phyloP scores from a whole-genome alignment of 306 rosid genomes.

The Glycine latifolia region DNA sequence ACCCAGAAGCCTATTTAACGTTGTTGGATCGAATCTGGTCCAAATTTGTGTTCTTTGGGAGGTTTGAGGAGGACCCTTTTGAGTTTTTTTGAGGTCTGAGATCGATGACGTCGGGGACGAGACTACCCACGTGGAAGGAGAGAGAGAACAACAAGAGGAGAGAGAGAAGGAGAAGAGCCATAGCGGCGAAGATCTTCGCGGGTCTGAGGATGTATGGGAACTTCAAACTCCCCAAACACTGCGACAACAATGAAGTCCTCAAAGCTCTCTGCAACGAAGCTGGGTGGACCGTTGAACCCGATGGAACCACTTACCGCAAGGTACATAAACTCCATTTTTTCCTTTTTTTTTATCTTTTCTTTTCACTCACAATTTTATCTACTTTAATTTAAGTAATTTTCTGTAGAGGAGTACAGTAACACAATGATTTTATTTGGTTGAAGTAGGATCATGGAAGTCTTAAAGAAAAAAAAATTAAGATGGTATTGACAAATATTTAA shows the following conservation, averaged over 20 bases:
- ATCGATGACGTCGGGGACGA: slow-evolving; percentile 74
- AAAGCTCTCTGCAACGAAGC: slow-evolving; percentile 94
- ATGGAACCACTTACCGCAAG: slow-evolving; percentile 96
- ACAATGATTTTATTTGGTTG: too few species aligned
- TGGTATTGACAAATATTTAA: neutral
- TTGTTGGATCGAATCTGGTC: neutral
- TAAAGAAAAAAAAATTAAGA: neutral
- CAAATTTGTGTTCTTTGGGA: slow-evolving; percentile 21
- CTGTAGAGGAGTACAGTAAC: too few species aligned
- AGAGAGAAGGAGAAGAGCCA: slow-evolving; percentile 94
- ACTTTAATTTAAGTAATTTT: too few species aligned
- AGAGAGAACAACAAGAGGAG: slow-evolving; percentile 95
- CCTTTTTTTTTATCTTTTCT: neutral
- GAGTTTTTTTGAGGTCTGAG: too few species aligned
- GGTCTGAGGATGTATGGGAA: slow-evolving; percentile 94
- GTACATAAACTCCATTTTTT: slow-evolving; percentile 44
- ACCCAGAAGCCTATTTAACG: neutral
- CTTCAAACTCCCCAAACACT: slow-evolving; percentile 91
- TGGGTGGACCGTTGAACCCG: slow-evolving; percentile 93
- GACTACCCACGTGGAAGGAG: slow-evolving; percentile 96
- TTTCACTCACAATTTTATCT: neutral
- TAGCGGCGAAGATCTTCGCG: slow-evolving; percentile 90
- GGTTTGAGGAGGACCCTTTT: too few species aligned
- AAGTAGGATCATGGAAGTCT: too few species aligned
- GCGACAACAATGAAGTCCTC: slow-evolving; percentile 96